phyloP scores from a whole-genome alignment of 78 protist species.

The Mantamonas sphyraenae region DNA sequence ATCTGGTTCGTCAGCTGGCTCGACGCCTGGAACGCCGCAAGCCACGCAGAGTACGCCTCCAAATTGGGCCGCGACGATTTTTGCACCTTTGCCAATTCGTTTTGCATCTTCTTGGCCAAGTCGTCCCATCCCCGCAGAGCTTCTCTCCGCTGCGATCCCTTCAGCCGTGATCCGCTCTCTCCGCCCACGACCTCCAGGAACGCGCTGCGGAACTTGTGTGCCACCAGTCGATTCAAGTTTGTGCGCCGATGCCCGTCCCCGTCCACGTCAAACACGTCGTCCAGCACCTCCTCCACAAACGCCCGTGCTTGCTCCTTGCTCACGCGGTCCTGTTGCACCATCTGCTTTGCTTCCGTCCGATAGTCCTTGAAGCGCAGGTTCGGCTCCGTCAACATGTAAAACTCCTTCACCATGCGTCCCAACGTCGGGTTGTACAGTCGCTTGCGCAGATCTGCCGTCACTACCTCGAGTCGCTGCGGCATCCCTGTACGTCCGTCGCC shows the following conservation, averaged over 20 bases:
- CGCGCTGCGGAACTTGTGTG: too few relatives aligned
- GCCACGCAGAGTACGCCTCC: conserved; percentile 3
- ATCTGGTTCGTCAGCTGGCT: background rate
- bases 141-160: too few relatives aligned
- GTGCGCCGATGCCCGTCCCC: too few relatives aligned
- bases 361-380: conserved; percentile 30
- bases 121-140: too few relatives aligned
- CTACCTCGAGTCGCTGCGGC: conserved; percentile 2
- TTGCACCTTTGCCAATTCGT: too few relatives aligned
- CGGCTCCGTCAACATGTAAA: conserved; percentile 35
- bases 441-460: background rate
- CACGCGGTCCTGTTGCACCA: background rate
- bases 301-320: conserved; percentile 16
- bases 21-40: background rate
- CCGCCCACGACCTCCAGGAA: too few relatives aligned
- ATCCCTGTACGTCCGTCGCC: conserved; percentile 18
- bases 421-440: too few relatives aligned
- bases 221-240: too few relatives aligned
- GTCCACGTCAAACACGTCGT: too few relatives aligned
- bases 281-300: background rate
- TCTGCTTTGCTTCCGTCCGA: background rate
- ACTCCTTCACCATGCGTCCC: background rate
- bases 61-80: too few relatives aligned
- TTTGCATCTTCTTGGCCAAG: too few relatives aligned
- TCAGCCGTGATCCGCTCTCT: too few relatives aligned